Evolutionary conservation across 192 early-diverging fungal genomes (phyloP), one percentile per base, ranked within the genome.

Genomic region (Podila horticola): DNA sequence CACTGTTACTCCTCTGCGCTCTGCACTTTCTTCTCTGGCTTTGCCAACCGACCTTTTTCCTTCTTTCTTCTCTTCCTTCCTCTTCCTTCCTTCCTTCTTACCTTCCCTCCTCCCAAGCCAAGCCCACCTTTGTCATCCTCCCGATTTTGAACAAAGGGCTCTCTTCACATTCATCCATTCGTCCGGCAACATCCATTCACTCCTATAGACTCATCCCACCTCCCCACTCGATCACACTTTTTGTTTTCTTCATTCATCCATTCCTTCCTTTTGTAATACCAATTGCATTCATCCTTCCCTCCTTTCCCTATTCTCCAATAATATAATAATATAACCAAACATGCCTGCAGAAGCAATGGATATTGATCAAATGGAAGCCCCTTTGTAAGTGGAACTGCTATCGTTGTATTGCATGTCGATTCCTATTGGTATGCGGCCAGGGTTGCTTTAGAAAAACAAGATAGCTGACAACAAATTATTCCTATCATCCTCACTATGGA

Each of bases 271-370:
- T 19, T 30, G 22, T 26, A 31, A 33, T 30, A 33, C 26, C 19
- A 34, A 55, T 19, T 2, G 9, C 30, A 36, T 34, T 36, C 34
- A 36, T 26, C 59, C 30, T 2, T 31, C 59, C 1, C 29, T 30
- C 29, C 24, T 15, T 30, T 12, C 22, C 52, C 52, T 55, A 55
- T 55, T 55, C 24, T 19, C 30, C 29, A 15, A 33, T 64, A 71
- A 55, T 71, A 49, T 4, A 45, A 41, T 41, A 41, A 45, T 45
- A 48, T 67, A 49, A 64, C 19, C 34, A 65, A 65, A 13, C 52
- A 81, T 81, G 77, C 77, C 77, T n/a, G 77, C 77, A 68, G 77
- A 81, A 73, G 71, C 77, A 9, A 81, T 81, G 77, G 71, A 81
- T 69, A 63, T 81, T 10, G 77, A 81, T 69, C 71, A 71, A 52